Conservation (phyloP, 352 stramenopile genomes). For the Plasmopara muralis region DNA sequence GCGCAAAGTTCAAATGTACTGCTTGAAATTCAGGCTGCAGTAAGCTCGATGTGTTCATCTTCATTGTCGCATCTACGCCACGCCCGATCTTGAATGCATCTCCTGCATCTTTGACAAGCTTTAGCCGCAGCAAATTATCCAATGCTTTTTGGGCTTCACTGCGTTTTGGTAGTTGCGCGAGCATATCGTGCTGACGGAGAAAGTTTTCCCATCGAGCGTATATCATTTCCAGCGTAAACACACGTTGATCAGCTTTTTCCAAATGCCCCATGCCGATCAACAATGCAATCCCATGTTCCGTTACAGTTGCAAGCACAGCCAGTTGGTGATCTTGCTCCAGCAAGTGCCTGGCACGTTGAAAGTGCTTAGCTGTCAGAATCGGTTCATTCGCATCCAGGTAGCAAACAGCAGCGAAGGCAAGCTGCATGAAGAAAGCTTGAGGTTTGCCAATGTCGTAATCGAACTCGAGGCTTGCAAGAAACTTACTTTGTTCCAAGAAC, state of each 20-base stretch:
- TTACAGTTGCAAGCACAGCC: conserved; percentile 55
- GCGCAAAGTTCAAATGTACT: conserved; percentile 67
- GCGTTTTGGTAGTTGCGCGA: conserved; percentile 52
- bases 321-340: conserved; percentile 74
- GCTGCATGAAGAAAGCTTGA: conserved; percentile 54
- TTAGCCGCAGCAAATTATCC: conserved; percentile 57
- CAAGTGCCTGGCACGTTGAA: conserved; percentile 40
- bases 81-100: conserved; percentile 67
- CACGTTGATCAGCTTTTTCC: conserved; percentile 51
- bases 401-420: conserved; percentile 41
- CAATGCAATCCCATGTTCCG: conserved; percentile 61
- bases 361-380: conserved; percentile 38
- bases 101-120: conserved; percentile 69
- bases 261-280: conserved; percentile 75
- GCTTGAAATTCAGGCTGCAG: conserved; percentile 71
- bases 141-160: conserved; percentile 70
- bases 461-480: conserved; percentile 55
- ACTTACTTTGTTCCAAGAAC: conserved; percentile 23
- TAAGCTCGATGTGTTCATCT: conserved; percentile 25
- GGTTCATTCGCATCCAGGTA: conserved; percentile 37
- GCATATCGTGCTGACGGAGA: conserved; percentile 65
- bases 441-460: conserved; percentile 74
- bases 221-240: conserved; percentile 82
- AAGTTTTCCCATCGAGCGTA: conserved; percentile 78
- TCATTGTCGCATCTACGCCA: conserved; percentile 13